Evolutionary conservation across 345 rosid species (phyloP), one percentile per base, ranked within the genome.

Genomic region (Hirschfeldia incana): DNA sequence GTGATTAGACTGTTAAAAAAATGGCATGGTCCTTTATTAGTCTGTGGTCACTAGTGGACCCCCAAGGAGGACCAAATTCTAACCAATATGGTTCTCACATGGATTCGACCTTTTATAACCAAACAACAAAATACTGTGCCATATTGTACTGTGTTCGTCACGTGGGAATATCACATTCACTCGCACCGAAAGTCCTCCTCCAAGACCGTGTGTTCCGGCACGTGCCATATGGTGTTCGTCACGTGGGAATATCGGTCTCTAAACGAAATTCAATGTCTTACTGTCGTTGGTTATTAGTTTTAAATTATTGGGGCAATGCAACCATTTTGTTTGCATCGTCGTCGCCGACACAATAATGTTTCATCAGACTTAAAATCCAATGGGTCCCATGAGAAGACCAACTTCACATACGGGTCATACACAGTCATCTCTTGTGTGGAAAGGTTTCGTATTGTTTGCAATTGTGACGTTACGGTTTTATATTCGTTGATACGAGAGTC

Each of bases 1-100:
- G 84, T 67, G 88, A 84, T 60, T 76, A 49, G 57, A 49, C 57
- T 49, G 55, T 49, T 49, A 1, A 73, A 27, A 36, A 7, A 86
- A 65, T 79, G 5, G 61, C 63, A 32, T 13, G 55, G 51, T 46
- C 8, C 8, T n/a, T 44, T 76, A 42, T 13, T 7, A 8, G 15
- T 73, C 69, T 65, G 72, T 72, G 68, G 15, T 66, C 21, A 51
- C 77, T 39, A 29, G 3, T 67, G 15, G 77, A 58, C 69, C 82
- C 78, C 9, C 27, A 3, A 53, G 15, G 9, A 55, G 17, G 61
- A 85, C 88, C 84, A 70, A 76, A 84, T 21, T 21, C 69, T 70
- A 26, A 77, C 71, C 51, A 59, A 44, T 65, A 76, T 64, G 77
- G 75, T 62, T 80, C 75, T 80, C 79, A 80, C 60, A 7, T 62